These are phyloP conservation scores for Coffea eugenioides DNA, from an alignment of 257 asterid genomes.

Conservation along the genomic window DNA sequence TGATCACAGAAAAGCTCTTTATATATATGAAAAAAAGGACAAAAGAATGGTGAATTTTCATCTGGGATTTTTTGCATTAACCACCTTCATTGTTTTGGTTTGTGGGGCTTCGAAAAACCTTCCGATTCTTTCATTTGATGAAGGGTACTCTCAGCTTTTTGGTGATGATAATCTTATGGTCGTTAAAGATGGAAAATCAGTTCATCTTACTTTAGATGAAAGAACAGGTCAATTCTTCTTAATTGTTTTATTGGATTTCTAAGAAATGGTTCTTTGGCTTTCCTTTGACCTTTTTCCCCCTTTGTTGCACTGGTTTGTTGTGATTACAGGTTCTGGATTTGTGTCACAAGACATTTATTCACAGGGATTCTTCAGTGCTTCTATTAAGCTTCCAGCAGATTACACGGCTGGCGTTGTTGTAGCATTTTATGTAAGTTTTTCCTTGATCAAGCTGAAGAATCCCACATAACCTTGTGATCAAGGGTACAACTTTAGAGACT, in stretches of 20 bases:
- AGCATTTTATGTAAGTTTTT: constrained; percentile 73
- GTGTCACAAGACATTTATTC: constrained; percentile 82
- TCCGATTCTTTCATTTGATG: constrained; percentile 71
- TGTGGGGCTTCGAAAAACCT: constrained; percentile 62
- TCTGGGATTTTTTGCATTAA: constrained; percentile 24
- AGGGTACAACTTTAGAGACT: too few relatives aligned
- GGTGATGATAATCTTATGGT: constrained; percentile 79
- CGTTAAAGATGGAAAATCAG: constrained; percentile 71
- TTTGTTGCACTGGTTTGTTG: constrained; percentile 3
- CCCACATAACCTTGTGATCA: not conserved
- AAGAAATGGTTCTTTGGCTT: not conserved
- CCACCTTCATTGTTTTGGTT: constrained; percentile 35
- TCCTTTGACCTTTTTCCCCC: not conserved
- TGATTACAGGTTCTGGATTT: constrained; percentile 75
- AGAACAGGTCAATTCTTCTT: constrained; percentile 54
- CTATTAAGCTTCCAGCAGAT: constrained; percentile 85
- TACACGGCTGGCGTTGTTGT: constrained; percentile 97
- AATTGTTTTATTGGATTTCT: not conserved
- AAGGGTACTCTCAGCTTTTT: constrained; percentile 83
- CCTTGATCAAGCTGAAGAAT: not conserved
- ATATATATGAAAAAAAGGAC: not conserved
- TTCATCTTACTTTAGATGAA: constrained; percentile 63
- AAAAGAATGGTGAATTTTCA: constrained; percentile 30
- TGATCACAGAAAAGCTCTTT: not conserved
- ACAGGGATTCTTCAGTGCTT: constrained; percentile 87